Percentiles rank a stretch among this genome's conserved stretches.
Evolutionary conservation across 371 early-diverging fungal species (phyloP).

Genomic region (Funneliformis caledonium): DNA sequence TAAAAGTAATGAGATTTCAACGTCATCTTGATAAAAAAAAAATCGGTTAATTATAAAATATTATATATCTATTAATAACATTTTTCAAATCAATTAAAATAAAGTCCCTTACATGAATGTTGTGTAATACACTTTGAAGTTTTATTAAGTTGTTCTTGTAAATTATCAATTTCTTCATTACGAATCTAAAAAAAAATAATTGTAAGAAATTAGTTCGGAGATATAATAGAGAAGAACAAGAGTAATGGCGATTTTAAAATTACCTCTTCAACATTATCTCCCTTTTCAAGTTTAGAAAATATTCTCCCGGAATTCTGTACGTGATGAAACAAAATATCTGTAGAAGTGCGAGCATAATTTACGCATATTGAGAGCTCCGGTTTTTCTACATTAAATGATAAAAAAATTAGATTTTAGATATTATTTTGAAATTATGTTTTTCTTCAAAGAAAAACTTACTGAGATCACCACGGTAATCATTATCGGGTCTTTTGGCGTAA

Average conservation of each 20-base stretch:
- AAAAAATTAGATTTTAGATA: background rate
- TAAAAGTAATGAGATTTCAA: conserved; percentile 56
- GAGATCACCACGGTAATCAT: conserved; percentile 3
- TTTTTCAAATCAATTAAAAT: background rate
- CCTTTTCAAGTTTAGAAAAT: conserved; percentile 21
- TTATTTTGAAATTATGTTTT: background rate
- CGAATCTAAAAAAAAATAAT: background rate
- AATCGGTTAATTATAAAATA: background rate
- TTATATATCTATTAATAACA: background rate
- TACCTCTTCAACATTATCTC: background rate
- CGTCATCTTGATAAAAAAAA: conserved; percentile 45
- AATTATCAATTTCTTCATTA: background rate
- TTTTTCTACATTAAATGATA: background rate
- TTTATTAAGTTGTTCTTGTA: conserved; percentile 1
- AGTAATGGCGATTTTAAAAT: background rate
- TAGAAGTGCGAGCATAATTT: conserved; percentile 15
- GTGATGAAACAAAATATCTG: background rate
- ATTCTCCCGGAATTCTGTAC: conserved; percentile 10
- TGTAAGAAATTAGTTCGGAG: background rate
- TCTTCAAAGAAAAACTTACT: background rate
- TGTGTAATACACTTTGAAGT: conserved; percentile 39
- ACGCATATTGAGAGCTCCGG: conserved; percentile 36
- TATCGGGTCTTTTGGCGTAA: conserved; percentile 23
- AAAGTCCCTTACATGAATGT: conserved; percentile 44
- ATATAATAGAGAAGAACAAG: background rate